These are phyloP conservation scores for Tetrastigma voinierianum DNA, from an alignment of 164 flowering plant genomes.

Conservation along the genomic window DNA sequence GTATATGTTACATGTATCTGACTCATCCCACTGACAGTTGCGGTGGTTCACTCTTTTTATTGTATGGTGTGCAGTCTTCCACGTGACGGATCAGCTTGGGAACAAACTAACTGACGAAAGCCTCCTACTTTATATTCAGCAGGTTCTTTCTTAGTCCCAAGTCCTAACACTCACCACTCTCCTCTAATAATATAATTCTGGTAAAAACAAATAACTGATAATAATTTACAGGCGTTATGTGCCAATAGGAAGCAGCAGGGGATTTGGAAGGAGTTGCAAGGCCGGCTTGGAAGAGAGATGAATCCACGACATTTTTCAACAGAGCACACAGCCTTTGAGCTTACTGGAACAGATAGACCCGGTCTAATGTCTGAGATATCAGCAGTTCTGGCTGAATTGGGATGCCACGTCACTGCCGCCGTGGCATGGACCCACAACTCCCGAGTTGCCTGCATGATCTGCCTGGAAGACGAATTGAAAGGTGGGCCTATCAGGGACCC, in stretches of 20 bases:
- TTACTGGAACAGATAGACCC: conserved; percentile 65
- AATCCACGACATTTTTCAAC: conserved; percentile 31
- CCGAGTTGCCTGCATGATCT: conserved; percentile 66
- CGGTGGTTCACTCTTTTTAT: conserved; percentile 15
- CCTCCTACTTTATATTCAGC: conserved; percentile 75
- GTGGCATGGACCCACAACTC: conserved; percentile 83
- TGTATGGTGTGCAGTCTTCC: conserved; percentile 66
- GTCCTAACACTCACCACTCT: neutral
- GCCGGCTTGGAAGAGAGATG: conserved; percentile 22
- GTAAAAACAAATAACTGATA: neutral
- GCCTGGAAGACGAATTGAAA: conserved; percentile 44
- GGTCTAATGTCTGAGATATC: conserved; percentile 79
- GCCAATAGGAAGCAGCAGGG: conserved; percentile 32
- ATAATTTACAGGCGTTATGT: conserved; percentile 53
- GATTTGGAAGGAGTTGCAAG: conserved; percentile 16
- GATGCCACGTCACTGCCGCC: conserved; percentile 63
- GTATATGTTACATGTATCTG: too few species aligned
- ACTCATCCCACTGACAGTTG: conserved; percentile 2
- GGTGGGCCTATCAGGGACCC: conserved; percentile 47
- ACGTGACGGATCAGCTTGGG: conserved; percentile 80
- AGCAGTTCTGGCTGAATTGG: conserved; percentile 61
- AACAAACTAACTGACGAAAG: conserved; percentile 71
- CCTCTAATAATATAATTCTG: neutral
- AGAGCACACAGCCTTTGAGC: conserved; percentile 61
- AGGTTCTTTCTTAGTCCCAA: conserved; percentile 38